Conservation (phyloP, 768 basidiomycete genomes). For the Lactarius psammicola region DNA sequence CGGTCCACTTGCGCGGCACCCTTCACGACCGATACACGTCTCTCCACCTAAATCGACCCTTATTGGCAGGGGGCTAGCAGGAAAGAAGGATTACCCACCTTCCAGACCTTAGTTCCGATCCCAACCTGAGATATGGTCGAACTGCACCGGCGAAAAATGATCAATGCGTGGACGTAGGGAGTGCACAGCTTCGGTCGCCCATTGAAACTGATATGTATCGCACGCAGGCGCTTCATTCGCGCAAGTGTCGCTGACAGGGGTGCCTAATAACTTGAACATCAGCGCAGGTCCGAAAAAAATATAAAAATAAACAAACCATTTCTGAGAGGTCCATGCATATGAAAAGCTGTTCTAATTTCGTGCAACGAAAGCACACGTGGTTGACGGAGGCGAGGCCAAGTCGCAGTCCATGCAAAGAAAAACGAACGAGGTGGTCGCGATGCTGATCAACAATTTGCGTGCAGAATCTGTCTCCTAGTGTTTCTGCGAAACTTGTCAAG, state of each 20-base stretch:
- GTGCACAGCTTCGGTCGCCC: slow-evolving; percentile 21
- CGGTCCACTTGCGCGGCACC: slow-evolving; percentile 4
- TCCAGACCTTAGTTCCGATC: slow-evolving; percentile 66
- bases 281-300: neutral
- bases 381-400: slow-evolving; percentile 50
- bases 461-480: slow-evolving; percentile 51
- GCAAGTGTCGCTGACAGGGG: slow-evolving; percentile 44
- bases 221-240: slow-evolving; percentile 46
- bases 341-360: slow-evolving; percentile 60
- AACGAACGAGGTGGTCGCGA: slow-evolving; percentile 48
- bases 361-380: slow-evolving; percentile 55
- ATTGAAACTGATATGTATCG: slow-evolving; percentile 60
- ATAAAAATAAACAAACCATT: slow-evolving; percentile 43
- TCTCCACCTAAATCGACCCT: slow-evolving; percentile 18
- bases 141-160: slow-evolving; percentile 50
- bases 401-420: slow-evolving; percentile 65
- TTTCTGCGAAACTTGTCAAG: slow-evolving; percentile 36
- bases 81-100: slow-evolving; percentile 43
- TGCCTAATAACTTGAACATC: slow-evolving; percentile 35
- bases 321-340: slow-evolving; percentile 49
- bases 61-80: too few relatives aligned
- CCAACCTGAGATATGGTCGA: slow-evolving; percentile 60
- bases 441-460: slow-evolving; percentile 49
- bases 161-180: slow-evolving; percentile 32
- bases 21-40: slow-evolving; percentile 1